Conservation (phyloP, 306 rosid species). For the Sicyos edulis region DNA sequence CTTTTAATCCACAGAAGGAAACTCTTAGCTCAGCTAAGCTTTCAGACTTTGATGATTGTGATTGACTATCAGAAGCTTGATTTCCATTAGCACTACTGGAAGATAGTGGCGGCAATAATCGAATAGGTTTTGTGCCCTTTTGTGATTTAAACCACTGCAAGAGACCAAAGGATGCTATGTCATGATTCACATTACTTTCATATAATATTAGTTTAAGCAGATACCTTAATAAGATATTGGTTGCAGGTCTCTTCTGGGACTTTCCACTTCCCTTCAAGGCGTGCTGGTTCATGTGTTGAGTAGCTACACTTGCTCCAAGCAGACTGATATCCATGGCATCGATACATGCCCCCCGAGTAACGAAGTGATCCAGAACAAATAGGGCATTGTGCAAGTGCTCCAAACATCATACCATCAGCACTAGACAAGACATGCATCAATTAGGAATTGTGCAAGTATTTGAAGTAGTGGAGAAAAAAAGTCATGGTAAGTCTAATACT, state of each 20-base stretch:
- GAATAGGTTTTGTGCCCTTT: conserved; percentile 58
- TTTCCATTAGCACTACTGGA: conserved; percentile 39
- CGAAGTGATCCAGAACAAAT: conserved; percentile 66
- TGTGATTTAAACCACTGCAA: conserved; percentile 94
- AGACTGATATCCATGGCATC: conserved; percentile 63
- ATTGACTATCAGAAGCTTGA: conserved; percentile 36
- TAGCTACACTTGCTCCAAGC: conserved; percentile 94
- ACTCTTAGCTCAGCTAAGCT: conserved; percentile 66
- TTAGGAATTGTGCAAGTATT: conserved; percentile 13
- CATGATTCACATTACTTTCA: background rate
- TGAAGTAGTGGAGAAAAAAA: background rate
- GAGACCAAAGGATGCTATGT: conserved; percentile 19
- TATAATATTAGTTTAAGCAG: conserved; percentile 6
- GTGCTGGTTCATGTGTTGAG: conserved; percentile 60
- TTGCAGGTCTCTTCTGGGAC: conserved; percentile 63
- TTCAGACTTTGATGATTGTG: conserved; percentile 46
- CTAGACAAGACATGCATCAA: conserved; percentile 33
- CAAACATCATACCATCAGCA: conserved; percentile 98
- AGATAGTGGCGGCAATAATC: conserved; percentile 54
- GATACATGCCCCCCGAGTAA: conserved; percentile 76
- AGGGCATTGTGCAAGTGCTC: conserved; percentile 72
- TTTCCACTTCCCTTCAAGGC: conserved; percentile 77
- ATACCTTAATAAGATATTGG: conserved; percentile 69
- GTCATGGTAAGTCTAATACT: background rate
- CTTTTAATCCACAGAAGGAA: conserved; percentile 52